Evolutionary conservation across 2,329 filamentous ascomycete genomes (phyloP).

Genomic region (Esteya vermicola): DNA sequence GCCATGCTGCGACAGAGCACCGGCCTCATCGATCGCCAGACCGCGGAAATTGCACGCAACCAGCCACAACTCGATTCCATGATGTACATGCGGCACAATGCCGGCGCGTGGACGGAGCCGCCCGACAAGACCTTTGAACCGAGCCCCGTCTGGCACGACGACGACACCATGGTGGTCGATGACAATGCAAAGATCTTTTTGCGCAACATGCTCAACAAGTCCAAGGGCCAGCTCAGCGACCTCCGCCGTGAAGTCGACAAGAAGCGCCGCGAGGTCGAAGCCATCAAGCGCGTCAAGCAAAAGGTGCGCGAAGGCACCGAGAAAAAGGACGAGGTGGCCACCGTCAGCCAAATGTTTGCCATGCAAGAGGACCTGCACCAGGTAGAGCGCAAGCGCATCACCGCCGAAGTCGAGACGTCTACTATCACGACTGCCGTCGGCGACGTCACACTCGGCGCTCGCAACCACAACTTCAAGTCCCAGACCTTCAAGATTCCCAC

Average conservation of each 20-base stretch:
- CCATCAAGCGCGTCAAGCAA: slow-evolving; percentile 57
- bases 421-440: slow-evolving; percentile 87
- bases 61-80: slow-evolving; percentile 81
- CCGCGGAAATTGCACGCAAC: slow-evolving; percentile 75
- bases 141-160: slow-evolving; percentile 94
- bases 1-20: slow-evolving; percentile 62
- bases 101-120: slow-evolving; percentile 69
- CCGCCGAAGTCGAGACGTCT: slow-evolving; percentile 81
- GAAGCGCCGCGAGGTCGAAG: slow-evolving; percentile 74
- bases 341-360: slow-evolving; percentile 70
- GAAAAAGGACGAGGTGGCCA: slow-evolving; percentile 74
- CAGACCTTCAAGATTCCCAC: slow-evolving; percentile 99
- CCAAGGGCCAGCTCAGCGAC: slow-evolving; percentile 70
- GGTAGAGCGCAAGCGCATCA: slow-evolving; percentile 68
- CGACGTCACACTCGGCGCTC: slow-evolving; percentile 81
- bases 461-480: slow-evolving; percentile 96
- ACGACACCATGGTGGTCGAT: slow-evolving; percentile 73
- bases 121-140: slow-evolving; percentile 77
- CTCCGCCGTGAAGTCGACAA: slow-evolving; percentile 72
- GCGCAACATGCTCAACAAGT: slow-evolving; percentile 82
- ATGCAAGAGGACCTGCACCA: slow-evolving; percentile 77
- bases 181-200: slow-evolving; percentile 80
- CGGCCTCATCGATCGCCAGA: slow-evolving; percentile 56
- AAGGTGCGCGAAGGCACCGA: slow-evolving; percentile 71
- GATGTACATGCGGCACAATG: slow-evolving; percentile 96